Evolutionary conservation across 805 yeast species (phyloP).

Genomic region (Ogataea methylovora): DNA sequence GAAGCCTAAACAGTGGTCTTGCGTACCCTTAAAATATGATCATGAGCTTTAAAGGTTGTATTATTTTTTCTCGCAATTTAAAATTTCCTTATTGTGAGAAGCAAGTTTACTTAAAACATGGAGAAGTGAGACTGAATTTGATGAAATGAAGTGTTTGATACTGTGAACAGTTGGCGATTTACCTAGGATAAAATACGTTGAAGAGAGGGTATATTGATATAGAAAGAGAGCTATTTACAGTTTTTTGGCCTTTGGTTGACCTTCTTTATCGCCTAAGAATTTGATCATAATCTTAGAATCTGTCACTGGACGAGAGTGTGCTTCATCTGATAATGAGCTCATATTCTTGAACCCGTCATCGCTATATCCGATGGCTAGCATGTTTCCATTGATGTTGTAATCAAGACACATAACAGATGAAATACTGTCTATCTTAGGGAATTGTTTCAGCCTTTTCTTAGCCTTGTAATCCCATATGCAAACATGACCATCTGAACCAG

Average conservation of each 20-base stretch:
- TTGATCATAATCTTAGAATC: conserved; percentile 10
- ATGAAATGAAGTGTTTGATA: too few species aligned
- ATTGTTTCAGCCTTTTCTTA: conserved; percentile 25
- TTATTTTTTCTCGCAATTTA: too few species aligned
- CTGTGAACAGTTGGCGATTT: neutral
- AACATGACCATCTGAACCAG: conserved; percentile 22
- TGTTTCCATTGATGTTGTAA: neutral
- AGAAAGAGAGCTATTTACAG: neutral
- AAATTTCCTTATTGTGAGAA: too few species aligned
- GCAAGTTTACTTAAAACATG: too few species aligned
- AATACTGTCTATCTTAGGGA: conserved; percentile 20
- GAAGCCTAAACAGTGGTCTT: too few species aligned
- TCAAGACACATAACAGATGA: neutral
- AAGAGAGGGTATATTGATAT: neutral
- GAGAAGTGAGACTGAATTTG: too few species aligned
- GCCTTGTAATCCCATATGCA: conserved; percentile 25
- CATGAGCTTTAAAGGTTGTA: too few species aligned
- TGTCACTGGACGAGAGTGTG: conserved; percentile 10
- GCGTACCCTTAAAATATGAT: too few species aligned
- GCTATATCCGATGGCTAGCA: conserved; percentile 32
- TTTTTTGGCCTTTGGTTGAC: neutral
- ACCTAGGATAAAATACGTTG: neutral
- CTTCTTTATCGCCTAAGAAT: neutral
- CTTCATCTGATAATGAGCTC: conserved; percentile 10
- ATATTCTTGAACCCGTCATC: conserved; percentile 34